A percentile compares a stretch with the other conserved stretches of the same genome.
Evolutionary conservation across 176 grass and related monocot species (phyloP).

Genomic region (Poa annua): DNA sequence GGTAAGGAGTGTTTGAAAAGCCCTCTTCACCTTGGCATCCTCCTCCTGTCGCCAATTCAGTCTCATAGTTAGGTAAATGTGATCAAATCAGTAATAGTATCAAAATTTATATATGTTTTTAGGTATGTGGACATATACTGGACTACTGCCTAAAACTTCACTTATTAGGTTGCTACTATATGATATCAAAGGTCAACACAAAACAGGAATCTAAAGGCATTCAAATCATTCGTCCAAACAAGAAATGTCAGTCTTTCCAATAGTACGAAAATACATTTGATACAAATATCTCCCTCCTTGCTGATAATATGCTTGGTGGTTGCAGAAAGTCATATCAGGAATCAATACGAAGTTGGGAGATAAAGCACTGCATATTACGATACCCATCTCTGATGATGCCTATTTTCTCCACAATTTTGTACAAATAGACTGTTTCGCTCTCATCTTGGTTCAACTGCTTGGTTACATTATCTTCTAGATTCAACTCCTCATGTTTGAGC

Average conservation of each 20-base stretch:
- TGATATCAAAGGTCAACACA: not conserved
- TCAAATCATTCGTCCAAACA: not conserved
- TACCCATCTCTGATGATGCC: not conserved
- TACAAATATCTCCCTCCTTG: not conserved
- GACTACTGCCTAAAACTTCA: not conserved
- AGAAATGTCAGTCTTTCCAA: not conserved
- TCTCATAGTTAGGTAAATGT: not conserved
- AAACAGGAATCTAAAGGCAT: not conserved
- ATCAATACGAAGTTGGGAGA: too few species aligned
- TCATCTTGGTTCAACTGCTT: not conserved
- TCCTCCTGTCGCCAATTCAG: conserved; percentile 58
- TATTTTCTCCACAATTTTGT: conserved; percentile 12
- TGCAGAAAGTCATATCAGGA: not conserved
- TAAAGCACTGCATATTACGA: not conserved
- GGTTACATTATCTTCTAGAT: not conserved
- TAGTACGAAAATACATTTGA: not conserved
- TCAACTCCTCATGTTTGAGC: not conserved
- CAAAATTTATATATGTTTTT: not conserved
- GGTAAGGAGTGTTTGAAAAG: conserved; percentile 91
- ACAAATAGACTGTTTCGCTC: not conserved
- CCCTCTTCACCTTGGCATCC: conserved; percentile 85
- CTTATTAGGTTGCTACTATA: not conserved
- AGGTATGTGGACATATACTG: not conserved
- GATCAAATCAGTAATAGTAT: not conserved
- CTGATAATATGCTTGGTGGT: not conserved